A percentile compares a stretch with the other conserved stretches of the same genome.
Conservation (phyloP, 2,329 filamentous ascomycete genomes). For the Myotisia sp. region DNA sequence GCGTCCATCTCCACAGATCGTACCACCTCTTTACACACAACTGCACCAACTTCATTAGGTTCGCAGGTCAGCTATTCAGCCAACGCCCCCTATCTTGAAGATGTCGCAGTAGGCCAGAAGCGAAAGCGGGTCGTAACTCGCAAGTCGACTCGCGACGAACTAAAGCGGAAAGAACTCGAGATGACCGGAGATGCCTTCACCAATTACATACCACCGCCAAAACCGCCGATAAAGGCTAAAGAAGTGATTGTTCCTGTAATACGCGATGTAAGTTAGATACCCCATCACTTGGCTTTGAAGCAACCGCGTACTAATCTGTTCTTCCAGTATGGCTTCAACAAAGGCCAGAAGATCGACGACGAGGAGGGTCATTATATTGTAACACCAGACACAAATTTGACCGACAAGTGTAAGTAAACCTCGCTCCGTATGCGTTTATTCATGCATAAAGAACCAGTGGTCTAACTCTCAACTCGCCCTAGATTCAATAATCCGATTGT, state of each 20-base stretch:
- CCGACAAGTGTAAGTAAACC: conserved; percentile 64
- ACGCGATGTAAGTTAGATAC: conserved; percentile 42
- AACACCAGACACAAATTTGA: conserved; percentile 68
- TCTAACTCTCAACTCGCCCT: conserved; percentile 8
- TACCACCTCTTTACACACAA: conserved; percentile 71
- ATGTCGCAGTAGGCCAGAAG: conserved; percentile 66
- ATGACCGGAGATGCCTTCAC: conserved; percentile 55
- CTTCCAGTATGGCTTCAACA: conserved; percentile 32
- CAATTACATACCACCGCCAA: conserved; percentile 72
- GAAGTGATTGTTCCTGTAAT: conserved; percentile 54
- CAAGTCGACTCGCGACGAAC: conserved; percentile 67
- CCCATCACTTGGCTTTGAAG: background rate
- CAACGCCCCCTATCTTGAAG: conserved; percentile 50
- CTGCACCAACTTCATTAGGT: conserved; percentile 73
- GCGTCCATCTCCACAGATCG: conserved; percentile 70
- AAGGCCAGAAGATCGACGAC: conserved; percentile 69
- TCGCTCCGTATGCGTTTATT: background rate
- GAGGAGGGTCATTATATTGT: conserved; percentile 97
- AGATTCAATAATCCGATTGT: conserved; percentile 80
- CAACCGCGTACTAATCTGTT: conserved; percentile 1
- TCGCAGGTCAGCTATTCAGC: conserved; percentile 44
- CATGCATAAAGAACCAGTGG: background rate
- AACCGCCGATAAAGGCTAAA: conserved; percentile 78
- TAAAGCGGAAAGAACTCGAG: conserved; percentile 62
- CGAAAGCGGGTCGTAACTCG: conserved; percentile 65